Evolutionary conservation across 305 asterid species (phyloP), one percentile per base, ranked within the genome.

Genomic region (Caryopteris hybrid): DNA sequence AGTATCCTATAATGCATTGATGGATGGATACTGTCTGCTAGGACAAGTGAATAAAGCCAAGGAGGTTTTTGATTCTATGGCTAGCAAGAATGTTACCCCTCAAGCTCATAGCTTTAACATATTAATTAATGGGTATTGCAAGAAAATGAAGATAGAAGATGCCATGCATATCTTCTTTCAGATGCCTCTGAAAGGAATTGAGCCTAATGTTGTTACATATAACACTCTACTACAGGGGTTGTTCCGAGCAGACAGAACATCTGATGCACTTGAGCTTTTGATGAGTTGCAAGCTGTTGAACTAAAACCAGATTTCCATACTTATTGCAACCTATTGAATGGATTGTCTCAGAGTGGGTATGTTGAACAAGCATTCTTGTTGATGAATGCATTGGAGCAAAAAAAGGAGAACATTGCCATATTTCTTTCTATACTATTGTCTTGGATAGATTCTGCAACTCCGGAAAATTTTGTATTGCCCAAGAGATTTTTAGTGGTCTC

Each of bases 41-140:
- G 55, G 55, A 11, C 33, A 6, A 22, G 2, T 11, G 7, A 17
- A 22, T 22, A 27, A 51, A 3, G 57, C 34, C 2, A 51, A 27
- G 34, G 23, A 51, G 33, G 17, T 48, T 48, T 48, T 48, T 20
- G 29, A 20, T 18, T 18, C 55, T 8, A 17, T 48, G 55, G 0
- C 6, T 51, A 12, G 8, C 8, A 10, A 51, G n/a, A 51, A 13
- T 3, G 10, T 51, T 2, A 13, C 14, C 21, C 34, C 33, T 3
- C 5, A 9, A 20, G 8, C 8, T 38, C 10, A 2, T 1, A 20
- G 57, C n/a, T 74, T 59, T 34, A 66, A 11, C 65, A 68, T 51
- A 9, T 34, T 74, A 50, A 72, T 72, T 0, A 64, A 72, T 46
- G 66, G 72, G 6, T 64, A 64, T 54, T 71, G 76, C 31, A 63